Percentiles rank a stretch among this genome's conserved stretches.
Evolutionary conservation across 305 asterid species (phyloP).

Genomic region (Fraxinus baroniana): DNA sequence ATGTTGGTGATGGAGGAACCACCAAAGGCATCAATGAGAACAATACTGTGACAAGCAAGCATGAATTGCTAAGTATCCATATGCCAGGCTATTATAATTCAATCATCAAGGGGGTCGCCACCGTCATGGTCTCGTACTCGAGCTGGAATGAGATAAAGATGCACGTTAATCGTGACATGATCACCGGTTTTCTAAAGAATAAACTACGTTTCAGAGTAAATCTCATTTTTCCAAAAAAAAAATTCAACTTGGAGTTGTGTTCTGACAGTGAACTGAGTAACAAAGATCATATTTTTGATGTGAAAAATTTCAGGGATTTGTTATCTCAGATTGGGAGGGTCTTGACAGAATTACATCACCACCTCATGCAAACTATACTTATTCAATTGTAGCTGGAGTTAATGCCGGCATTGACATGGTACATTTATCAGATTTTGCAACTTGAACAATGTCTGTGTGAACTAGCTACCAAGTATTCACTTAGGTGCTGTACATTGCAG

Average conservation of each 20-base stretch:
- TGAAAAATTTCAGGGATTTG: conserved; percentile 53
- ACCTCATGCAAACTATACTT: conserved; percentile 57
- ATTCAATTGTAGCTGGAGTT: conserved; percentile 55
- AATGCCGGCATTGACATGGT: conserved; percentile 81
- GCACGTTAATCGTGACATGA: conserved; percentile 56
- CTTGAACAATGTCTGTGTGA: not conserved
- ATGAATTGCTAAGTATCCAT: conserved; percentile 52
- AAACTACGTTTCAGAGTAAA: conserved; percentile 53
- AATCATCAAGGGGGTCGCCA: conserved; percentile 60
- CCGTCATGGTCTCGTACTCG: conserved; percentile 68
- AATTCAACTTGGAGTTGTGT: not conserved
- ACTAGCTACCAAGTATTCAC: not conserved
- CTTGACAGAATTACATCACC: conserved; percentile 56
- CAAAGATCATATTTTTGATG: not conserved
- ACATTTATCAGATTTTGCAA: conserved; percentile 3
- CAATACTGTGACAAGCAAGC: conserved; percentile 40
- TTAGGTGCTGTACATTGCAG: conserved; percentile 28
- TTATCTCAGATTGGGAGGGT: conserved; percentile 58
- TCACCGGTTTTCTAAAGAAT: conserved; percentile 55
- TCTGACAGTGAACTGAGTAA: not conserved
- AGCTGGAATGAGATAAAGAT: conserved; percentile 66
- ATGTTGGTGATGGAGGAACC: conserved; percentile 79
- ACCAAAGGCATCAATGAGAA: conserved; percentile 49
- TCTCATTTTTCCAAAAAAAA: not conserved
- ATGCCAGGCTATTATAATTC: conserved; percentile 61